phyloP scores from a whole-genome alignment of 1,284 basidiomycete species.

The Puccinia hordei region DNA sequence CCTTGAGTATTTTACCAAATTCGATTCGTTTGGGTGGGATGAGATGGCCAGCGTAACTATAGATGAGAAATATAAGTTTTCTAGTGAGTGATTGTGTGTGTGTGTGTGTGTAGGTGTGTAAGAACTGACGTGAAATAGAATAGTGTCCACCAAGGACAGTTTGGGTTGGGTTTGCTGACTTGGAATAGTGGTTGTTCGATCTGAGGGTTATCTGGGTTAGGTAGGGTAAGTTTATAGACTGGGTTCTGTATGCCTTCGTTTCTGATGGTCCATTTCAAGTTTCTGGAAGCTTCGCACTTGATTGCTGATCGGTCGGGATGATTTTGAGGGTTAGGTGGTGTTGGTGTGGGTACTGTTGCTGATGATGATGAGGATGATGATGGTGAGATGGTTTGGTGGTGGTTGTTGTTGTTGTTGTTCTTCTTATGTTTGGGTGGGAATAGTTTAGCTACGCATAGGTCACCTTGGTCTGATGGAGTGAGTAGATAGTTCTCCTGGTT shows the following conservation, averaged over 20 bases:
- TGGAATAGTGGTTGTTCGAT: constrained; percentile 98
- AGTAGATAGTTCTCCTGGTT: constrained; percentile 97
- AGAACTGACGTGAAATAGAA: constrained; percentile 91
- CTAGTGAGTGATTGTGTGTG: not conserved
- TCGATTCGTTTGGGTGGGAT: constrained; percentile 97
- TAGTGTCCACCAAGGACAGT: constrained; percentile 98
- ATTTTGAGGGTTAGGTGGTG: too few relatives aligned
- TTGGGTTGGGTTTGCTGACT: constrained; percentile 96
- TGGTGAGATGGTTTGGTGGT: too few relatives aligned
- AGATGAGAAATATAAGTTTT: not conserved
- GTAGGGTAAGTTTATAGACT: constrained; percentile 94
- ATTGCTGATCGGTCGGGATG: constrained; percentile 60
- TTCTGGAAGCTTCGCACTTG: constrained; percentile 93
- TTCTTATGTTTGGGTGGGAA: constrained; percentile 76
- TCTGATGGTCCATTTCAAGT: constrained; percentile 96
- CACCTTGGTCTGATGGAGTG: constrained; percentile 95
- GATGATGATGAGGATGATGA: too few relatives aligned
- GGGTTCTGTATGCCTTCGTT: constrained; percentile 96
- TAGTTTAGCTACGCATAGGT: constrained; percentile 98
- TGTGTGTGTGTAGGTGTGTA: not conserved
- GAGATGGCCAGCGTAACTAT: constrained; percentile 78
- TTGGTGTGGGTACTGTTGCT: not conserved
- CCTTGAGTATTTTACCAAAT: constrained; percentile 96
- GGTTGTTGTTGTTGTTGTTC: not conserved
- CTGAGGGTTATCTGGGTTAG: constrained; percentile 77